Percentiles rank a stretch among this genome's conserved stretches.
phyloP scores from a whole-genome alignment of 495 filamentous ascomycete species.

The Podospora appendiculata region DNA sequence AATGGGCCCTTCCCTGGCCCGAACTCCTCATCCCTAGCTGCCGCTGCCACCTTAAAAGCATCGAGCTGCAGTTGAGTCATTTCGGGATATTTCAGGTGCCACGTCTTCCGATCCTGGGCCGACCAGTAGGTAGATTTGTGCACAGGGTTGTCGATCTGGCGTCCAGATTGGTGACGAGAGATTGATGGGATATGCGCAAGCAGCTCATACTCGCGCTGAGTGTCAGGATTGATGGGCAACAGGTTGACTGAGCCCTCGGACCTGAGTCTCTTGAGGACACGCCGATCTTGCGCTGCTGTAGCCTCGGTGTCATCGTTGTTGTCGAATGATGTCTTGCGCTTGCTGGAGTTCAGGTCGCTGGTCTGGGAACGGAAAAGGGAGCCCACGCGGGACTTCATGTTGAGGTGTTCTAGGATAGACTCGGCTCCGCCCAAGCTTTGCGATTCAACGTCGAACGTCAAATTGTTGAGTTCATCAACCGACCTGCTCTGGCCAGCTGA shows the following conservation, averaged over 20 bases:
- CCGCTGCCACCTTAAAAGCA: constrained; percentile 33
- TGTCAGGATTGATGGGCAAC: constrained; percentile 4
- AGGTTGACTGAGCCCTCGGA: constrained; percentile 21
- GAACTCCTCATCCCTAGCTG: constrained; percentile 37
- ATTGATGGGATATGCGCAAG: constrained; percentile 31
- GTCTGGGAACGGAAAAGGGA: constrained; percentile 13
- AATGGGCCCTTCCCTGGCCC: constrained; percentile 31
- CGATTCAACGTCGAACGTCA: constrained; percentile 26
- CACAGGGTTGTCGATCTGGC: constrained; percentile 42
- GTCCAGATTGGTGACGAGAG: constrained; percentile 21
- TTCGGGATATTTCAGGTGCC: constrained; percentile 46
- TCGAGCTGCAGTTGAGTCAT: constrained; percentile 45
- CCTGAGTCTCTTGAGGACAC: constrained; percentile 38
- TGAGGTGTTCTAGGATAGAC: constrained; percentile 33
- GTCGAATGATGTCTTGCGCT: constrained; percentile 33
- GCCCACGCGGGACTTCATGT: constrained; percentile 30
- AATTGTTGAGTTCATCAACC: constrained; percentile 27
- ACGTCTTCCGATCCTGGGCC: constrained; percentile 36
- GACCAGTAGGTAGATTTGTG: constrained; percentile 44
- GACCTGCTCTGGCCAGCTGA: constrained; percentile 18
- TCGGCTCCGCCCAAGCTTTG: constrained; percentile 39
- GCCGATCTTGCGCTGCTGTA: constrained; percentile 14
- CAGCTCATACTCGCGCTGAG: constrained; percentile 26
- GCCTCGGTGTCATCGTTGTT: constrained; percentile 28
- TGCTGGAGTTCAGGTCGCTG: constrained; percentile 32